Percentiles rank a stretch among this genome's conserved stretches.
Evolutionary conservation across 2,329 filamentous ascomycete genomes (phyloP).

Genomic region (Coniosporium tulheliwenetii): DNA sequence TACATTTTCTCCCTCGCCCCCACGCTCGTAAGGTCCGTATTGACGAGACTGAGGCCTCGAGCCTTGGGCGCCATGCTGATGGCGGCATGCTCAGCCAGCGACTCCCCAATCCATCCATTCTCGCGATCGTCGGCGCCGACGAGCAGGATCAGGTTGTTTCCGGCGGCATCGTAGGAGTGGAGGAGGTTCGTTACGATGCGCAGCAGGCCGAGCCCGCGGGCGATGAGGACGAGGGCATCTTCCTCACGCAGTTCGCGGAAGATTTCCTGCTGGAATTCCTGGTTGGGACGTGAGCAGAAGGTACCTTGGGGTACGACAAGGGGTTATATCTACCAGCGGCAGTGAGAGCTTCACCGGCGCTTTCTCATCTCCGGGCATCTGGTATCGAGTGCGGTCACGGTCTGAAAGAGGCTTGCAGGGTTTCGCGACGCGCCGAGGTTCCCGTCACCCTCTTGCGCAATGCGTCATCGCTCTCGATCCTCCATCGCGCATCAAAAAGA

Average conservation of each 20-base stretch:
- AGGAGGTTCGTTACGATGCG: slow-evolving; percentile 90
- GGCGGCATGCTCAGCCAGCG: slow-evolving; percentile 85
- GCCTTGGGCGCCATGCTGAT: slow-evolving; percentile 71
- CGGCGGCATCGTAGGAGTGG: slow-evolving; percentile 90
- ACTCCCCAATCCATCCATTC: slow-evolving; percentile 94
- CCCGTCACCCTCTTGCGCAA: too few relatives aligned
- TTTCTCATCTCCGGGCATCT: slow-evolving; percentile 25
- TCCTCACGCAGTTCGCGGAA: slow-evolving; percentile 80
- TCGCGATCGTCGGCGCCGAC: slow-evolving; percentile 84
- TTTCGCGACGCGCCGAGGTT: too few relatives aligned
- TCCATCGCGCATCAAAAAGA: too few relatives aligned
- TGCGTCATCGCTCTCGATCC: too few relatives aligned
- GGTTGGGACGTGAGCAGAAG: slow-evolving; percentile 6
- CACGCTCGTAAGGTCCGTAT: slow-evolving; percentile 86
- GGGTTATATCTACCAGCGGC: slow-evolving; percentile 40
- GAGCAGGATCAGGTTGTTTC: slow-evolving; percentile 80
- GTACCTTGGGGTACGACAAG: slow-evolving; percentile 4
- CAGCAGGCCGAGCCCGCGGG: slow-evolving; percentile 79
- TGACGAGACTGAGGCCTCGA: slow-evolving; percentile 77
- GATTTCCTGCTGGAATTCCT: slow-evolving; percentile 85
- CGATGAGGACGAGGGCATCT: slow-evolving; percentile 87
- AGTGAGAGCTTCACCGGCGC: slow-evolving; percentile 65
- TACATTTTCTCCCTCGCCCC: slow-evolving; percentile 85
- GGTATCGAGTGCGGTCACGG: not conserved
- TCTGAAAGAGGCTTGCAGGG: too few relatives aligned